Base-by-base conservation (phyloP, 75 land plant species). In the Cunninghamia lanceolata region DNA sequence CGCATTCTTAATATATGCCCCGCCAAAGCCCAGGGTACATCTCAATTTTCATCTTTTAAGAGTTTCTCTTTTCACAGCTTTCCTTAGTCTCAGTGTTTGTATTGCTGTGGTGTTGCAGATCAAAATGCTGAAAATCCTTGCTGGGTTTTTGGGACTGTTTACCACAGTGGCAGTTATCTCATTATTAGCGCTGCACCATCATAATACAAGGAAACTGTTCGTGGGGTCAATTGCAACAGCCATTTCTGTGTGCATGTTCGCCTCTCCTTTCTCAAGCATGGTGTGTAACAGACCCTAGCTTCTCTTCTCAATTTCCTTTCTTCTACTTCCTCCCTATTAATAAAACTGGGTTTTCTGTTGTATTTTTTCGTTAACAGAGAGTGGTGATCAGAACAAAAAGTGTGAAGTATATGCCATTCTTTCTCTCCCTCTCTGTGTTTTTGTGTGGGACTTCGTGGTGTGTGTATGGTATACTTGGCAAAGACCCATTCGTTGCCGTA, bases 321-420 rank as follows among this genome's bases (percentile, higher is more conserved):
- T 1, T 28, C n/a, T 8, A 5, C 1, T 30, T 30, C 0, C 32
- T 68, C 4, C 30, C 30, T 30, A 1, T 68, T 28, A 4, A n/a
- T 66, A 0, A 17, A 4, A 66, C 19, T 19, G n/a, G 25, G 25
- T 66, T 21, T 0, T 0, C 70, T 28, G 8, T 43, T 52, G 3
- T 52, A 76, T 87, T 32, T 70, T 14, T 86, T 10, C 13, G 39
- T 80, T 66, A 28, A 2, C 90, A 90, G 91, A 90, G 85, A 32
- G 16, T 54, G 42, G 91, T 90, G 73, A 88, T 88, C 3, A 79
- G 21, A 59, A 85, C 91, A 0, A 53, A 85, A 42, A 85, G 84
- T 34, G 90, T 88, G 17, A 39, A 85, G 81, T 89, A 85, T 70
- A 89, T 89, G 91, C 91, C 91, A 25, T 90, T 90, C 79, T 75